These are phyloP conservation scores for Rubus idaeus DNA, from an alignment of 306 rosid genomes.

Conservation along the genomic window DNA sequence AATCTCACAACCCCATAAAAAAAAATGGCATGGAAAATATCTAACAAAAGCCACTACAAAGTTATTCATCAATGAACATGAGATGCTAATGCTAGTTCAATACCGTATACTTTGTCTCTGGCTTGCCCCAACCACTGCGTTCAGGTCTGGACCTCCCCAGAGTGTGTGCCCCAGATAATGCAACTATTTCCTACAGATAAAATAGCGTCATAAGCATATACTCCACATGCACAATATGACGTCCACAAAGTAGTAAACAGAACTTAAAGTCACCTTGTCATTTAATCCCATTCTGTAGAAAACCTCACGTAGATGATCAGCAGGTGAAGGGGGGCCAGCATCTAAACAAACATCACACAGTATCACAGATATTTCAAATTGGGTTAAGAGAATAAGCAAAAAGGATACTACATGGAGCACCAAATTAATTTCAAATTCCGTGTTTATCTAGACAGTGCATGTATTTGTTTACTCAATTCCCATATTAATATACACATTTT, in stretches of 20 bases:
- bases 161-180: slow-evolving; percentile 95
- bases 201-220: slow-evolving; percentile 25
- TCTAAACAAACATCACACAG: slow-evolving; percentile 40
- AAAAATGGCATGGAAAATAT: background rate
- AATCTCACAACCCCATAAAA: background rate
- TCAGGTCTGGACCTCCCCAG: slow-evolving; percentile 93
- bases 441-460: background rate
- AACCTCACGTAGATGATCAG: slow-evolving; percentile 86
- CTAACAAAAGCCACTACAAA: background rate
- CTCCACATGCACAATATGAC: slow-evolving; percentile 16
- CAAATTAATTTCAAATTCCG: background rate
- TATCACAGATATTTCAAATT: slow-evolving; percentile 5
- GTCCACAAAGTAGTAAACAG: slow-evolving; percentile 4
- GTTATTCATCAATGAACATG: background rate
- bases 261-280: slow-evolving; percentile 64
- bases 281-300: slow-evolving; percentile 91
- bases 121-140: slow-evolving; percentile 99
- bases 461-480: background rate
- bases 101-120: slow-evolving; percentile 96
- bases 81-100: slow-evolving; percentile 24
- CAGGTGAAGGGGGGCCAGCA: slow-evolving; percentile 97
- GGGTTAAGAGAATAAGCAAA: background rate
- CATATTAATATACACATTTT: slow-evolving; percentile 4
- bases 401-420: background rate
- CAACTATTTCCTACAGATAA: slow-evolving; percentile 86